Conservation (phyloP, 2,329 filamentous ascomycete genomes). For the Xylaria sp. region DNA sequence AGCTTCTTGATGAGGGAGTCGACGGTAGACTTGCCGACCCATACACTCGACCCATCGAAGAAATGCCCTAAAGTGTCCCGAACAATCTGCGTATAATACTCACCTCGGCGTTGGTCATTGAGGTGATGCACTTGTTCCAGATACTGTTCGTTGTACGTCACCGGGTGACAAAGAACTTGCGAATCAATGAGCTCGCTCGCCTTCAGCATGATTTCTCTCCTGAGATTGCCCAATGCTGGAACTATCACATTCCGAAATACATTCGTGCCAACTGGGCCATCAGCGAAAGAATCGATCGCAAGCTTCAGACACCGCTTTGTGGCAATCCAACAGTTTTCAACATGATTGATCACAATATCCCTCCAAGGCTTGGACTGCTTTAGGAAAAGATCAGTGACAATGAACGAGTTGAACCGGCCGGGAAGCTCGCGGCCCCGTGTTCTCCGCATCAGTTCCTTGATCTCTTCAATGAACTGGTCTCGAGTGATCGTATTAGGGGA, state of each 20-base stretch:
- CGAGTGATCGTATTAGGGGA: conserved; percentile 44
- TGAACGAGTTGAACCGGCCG: conserved; percentile 68
- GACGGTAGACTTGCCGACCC: background rate
- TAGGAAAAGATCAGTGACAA: conserved; percentile 69
- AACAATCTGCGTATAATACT: conserved; percentile 29
- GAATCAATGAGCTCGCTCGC: conserved; percentile 58
- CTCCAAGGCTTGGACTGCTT: conserved; percentile 69
- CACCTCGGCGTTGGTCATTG: background rate
- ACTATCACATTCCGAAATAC: conserved; percentile 54
- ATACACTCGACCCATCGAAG: background rate
- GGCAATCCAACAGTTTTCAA: conserved; percentile 61
- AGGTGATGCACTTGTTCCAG: conserved; percentile 39
- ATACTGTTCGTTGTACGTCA: conserved; percentile 65
- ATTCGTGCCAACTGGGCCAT: conserved; percentile 53
- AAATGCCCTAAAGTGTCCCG: background rate
- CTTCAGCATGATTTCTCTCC: conserved; percentile 53
- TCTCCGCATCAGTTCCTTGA: conserved; percentile 53
- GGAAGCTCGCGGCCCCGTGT: conserved; percentile 67
- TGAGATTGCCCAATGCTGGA: conserved; percentile 53
- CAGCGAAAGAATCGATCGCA: conserved; percentile 57
- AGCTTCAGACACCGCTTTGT: conserved; percentile 58
- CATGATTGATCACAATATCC: conserved; percentile 58
- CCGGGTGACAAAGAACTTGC: conserved; percentile 59
- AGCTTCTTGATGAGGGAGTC: conserved; percentile 22
- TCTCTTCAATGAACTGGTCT: conserved; percentile 54